Base-by-base conservation (phyloP, 352 stramenopile species). In the Phytophthora multivora region DNA sequence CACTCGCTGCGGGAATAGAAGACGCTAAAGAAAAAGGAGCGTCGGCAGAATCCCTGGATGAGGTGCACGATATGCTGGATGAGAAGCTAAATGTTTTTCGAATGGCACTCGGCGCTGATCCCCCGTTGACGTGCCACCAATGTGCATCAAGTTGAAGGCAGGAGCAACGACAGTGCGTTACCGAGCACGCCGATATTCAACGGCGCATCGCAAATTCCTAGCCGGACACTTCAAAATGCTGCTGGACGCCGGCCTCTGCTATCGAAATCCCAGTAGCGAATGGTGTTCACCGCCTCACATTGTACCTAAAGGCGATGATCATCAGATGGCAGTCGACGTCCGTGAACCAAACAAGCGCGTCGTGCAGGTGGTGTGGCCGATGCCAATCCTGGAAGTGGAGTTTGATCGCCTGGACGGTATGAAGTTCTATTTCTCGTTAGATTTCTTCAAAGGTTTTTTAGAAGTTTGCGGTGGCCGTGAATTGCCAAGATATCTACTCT, bases 311-410 rank as follows among this genome's bases (percentile, higher is more conserved):
- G 30, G 25, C 6, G 41, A 25, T 12, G 21, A 39, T 15, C 35
- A 46, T 40, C 57, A 47, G 9, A 65, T 65, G 57, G 52, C 48
- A 9, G 57, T 65, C 0, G 57, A 65, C 39, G 55, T 58, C 25
- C 40, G 40, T 11, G 47, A 35, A 7, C 11, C 57, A 3, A 65
- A 59, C 23, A 41, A 43, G 10, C 33, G 40, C 2, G 57, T 65
- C 2, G 57, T 48, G 4, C 33, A 12, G n/a, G 31, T 55, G 2
- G 39, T 50, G 5, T 65, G 56, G 56, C 57, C 57, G 4, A 65
- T 65, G 57, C 57, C 57, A 0, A 65, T 65, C 7, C 25, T 65
- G 7, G 31, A 53, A 30, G 40, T 56, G 3, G 57, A 41, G 4
- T 65, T 65, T 42, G 47, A 59, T 39, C 48, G 49, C 4, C 21